These are phyloP conservation scores for Paecilomyces dactylethromorphus DNA, from an alignment of 2,329 filamentous ascomycete genomes.

Conservation along the genomic window DNA sequence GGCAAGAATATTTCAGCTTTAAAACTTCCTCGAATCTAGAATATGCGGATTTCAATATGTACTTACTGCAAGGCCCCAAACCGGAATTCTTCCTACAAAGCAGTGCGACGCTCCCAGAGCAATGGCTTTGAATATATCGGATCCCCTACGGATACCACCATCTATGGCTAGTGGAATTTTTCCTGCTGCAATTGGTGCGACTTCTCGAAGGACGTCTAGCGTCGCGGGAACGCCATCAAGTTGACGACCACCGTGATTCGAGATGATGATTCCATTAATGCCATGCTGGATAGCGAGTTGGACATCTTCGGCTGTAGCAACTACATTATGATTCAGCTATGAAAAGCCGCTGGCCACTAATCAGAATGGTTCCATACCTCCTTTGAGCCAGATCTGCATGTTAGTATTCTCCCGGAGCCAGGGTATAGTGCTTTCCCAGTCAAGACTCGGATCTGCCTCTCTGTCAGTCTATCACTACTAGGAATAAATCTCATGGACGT, in stretches of 20 bases:
- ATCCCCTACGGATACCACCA: slow-evolving; percentile 27
- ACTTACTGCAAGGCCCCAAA: slow-evolving; percentile 30
- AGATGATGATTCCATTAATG: slow-evolving; percentile 30
- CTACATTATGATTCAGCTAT: neutral
- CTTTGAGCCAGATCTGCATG: slow-evolving; percentile 30
- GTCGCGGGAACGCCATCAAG: slow-evolving; percentile 32
- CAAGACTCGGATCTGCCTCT: slow-evolving; percentile 30
- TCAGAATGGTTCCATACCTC: neutral
- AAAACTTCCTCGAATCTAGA: neutral
- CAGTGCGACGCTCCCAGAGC: slow-evolving; percentile 21
- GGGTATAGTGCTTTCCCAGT: slow-evolving; percentile 46
- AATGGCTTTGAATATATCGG: slow-evolving; percentile 32
- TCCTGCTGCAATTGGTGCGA: neutral
- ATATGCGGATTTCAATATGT: neutral
- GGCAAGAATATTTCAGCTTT: neutral
- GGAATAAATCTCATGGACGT: neutral
- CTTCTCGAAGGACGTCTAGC: slow-evolving; percentile 23
- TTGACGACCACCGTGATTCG: slow-evolving; percentile 34
- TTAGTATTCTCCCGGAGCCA: slow-evolving; percentile 41
- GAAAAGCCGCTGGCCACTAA: neutral
- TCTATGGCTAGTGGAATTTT: slow-evolving; percentile 21
- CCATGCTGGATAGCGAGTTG: slow-evolving; percentile 27
- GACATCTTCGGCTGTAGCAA: slow-evolving; percentile 5
- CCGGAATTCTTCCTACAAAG: slow-evolving; percentile 25
- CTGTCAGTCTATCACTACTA: neutral